These are phyloP conservation scores for Pyrenochaeta sp. DNA, from an alignment of 2,329 filamentous ascomycete genomes.

Conservation along the genomic window DNA sequence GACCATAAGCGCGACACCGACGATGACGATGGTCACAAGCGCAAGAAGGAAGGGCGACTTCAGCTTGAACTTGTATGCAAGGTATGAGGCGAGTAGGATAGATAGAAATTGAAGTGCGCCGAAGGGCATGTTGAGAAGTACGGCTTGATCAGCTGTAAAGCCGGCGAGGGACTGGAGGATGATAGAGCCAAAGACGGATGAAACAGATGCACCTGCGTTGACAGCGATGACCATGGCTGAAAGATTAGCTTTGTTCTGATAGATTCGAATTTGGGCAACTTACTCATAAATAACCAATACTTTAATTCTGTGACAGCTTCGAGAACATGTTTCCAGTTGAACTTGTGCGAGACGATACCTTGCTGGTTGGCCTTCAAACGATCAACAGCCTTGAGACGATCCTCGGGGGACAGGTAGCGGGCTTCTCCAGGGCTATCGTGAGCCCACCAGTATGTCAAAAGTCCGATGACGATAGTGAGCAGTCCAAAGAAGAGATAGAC, in stretches of 20 bases:
- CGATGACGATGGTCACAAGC: conserved; percentile 63
- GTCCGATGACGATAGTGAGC: conserved; percentile 49
- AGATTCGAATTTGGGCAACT: neutral
- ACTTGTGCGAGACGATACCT: conserved; percentile 72
- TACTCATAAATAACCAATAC: conserved; percentile 55
- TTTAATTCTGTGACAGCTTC: conserved; percentile 64
- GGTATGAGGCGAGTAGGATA: conserved; percentile 55
- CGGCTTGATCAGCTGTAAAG: conserved; percentile 65
- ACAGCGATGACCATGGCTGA: conserved; percentile 30
- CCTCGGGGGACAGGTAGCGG: conserved; percentile 67
- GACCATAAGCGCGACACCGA: conserved; percentile 66
- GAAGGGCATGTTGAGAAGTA: conserved; percentile 63
- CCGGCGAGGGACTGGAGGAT: conserved; percentile 65
- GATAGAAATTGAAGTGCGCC: conserved; percentile 49
- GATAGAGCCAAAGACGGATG: conserved; percentile 67
- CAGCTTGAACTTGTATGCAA: conserved; percentile 67
- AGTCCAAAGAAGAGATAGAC: conserved; percentile 55
- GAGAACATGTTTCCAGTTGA: conserved; percentile 69
- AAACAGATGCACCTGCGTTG: conserved; percentile 52
- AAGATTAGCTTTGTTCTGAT: neutral
- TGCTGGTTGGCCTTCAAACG: conserved; percentile 77
- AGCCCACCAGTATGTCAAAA: conserved; percentile 52
- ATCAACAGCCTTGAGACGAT: conserved; percentile 73
- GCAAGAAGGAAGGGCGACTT: conserved; percentile 58
- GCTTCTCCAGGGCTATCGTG: conserved; percentile 67